Conservation (phyloP, 2,329 filamentous ascomycete genomes). For the Truncatella angustata region DNA sequence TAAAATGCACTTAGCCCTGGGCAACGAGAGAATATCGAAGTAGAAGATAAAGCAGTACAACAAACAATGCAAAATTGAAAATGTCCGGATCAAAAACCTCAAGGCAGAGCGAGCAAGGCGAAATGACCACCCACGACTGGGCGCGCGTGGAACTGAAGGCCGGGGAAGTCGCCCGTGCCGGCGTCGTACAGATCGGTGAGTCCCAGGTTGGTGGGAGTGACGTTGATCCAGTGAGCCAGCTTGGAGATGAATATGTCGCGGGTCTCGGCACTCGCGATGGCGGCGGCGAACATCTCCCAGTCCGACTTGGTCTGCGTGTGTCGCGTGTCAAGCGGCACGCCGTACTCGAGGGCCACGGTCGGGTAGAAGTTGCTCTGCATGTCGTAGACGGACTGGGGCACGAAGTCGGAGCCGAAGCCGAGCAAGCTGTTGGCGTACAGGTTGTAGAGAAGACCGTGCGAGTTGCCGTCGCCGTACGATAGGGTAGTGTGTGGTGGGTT, state of each 20-base stretch:
- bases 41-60: not conserved
- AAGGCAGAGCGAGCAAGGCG: constrained; percentile 65
- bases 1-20: not conserved
- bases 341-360: constrained; percentile 69
- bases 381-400: constrained; percentile 72
- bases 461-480: constrained; percentile 65
- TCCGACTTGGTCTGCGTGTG: constrained; percentile 83
- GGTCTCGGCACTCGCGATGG: constrained; percentile 62
- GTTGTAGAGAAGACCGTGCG: constrained; percentile 69
- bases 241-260: constrained; percentile 64
- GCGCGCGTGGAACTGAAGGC: constrained; percentile 69
- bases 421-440: constrained; percentile 78
- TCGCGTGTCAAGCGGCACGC: constrained; percentile 78
- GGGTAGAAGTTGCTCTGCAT: constrained; percentile 77
- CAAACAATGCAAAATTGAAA: not conserved
- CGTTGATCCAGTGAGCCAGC: constrained; percentile 72
- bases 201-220: constrained; percentile 67
- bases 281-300: constrained; percentile 85
- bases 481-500: constrained; percentile 68
- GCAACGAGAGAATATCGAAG: not conserved
- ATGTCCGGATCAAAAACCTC: not conserved
- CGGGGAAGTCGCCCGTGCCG: constrained; percentile 63
- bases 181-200: constrained; percentile 79
- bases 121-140: constrained; percentile 82
- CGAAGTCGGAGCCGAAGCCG: constrained; percentile 63